Base-by-base conservation (phyloP, 2,329 filamentous ascomycete genomes). In the Colletotrichum plurivorum region DNA sequence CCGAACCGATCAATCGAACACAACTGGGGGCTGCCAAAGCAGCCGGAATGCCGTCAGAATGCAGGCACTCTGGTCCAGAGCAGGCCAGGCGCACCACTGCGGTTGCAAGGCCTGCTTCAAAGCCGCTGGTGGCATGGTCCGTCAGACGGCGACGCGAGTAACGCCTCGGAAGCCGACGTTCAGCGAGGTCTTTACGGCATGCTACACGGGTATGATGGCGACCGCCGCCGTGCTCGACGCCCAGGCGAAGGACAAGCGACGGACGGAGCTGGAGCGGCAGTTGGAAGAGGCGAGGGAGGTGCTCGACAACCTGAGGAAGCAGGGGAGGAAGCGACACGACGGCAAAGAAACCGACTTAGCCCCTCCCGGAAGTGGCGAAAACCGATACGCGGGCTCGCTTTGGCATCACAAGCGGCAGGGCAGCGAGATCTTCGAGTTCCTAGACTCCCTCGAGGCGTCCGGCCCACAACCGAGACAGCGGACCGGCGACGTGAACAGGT, bases 41-140 rank as follows among this genome's bases (percentile, higher is more conserved):
- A 70, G 63, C 48, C 63, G 67, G 63, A 65, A 82, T 82, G 82
- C 77, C 71, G 75, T 76, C 73, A 82, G 77, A 76, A 94, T 94
- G 92, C 89, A 89, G 80, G 85, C 86, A 72, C 78, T 93, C 73
- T 92, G 90, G 90, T 90, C 89, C 79, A 88, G 90, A 82, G 88
- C 89, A 81, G 85, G 87, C 75, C 88, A 87, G 84, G 85, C 85
- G 81, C 88, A 87, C 79, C 84, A 87, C 74, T 92, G 89, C 81
- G 86, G 85, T 79, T 93, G 90, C 81, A 84, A 87, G 73, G 83
- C 88, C 75, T 92, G 90, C 80, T 79, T 88, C 62, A 84, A 86
- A 64, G 81, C 82, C 60, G 76, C 85, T 66, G 82, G 83, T 69
- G 79, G 81, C 52, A 74, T 88, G 69, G 81, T 84, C 69, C 85